phyloP scores from a whole-genome alignment of 306 rosid genomes.

The Glycine tomentella region DNA sequence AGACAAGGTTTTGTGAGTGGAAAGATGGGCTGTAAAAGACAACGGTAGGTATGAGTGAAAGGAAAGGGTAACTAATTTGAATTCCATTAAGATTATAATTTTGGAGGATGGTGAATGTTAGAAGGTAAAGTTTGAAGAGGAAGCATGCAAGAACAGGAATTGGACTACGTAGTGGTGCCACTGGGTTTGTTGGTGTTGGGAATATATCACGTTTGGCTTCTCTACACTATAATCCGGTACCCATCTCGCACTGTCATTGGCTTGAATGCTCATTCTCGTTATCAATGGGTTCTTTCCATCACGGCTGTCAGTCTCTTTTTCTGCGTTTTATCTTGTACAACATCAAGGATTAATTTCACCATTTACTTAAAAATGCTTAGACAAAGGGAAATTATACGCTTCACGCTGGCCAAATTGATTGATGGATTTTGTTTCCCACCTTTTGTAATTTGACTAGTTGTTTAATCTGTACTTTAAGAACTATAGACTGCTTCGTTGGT shows the following conservation, averaged over 20 bases:
- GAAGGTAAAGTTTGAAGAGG: constrained; percentile 34
- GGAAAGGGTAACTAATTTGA: neutral
- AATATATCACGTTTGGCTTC: constrained; percentile 75
- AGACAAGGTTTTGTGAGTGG: constrained; percentile 15
- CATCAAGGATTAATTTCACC: no score
- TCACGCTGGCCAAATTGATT: no score
- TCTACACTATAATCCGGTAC: constrained; percentile 53
- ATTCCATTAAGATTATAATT: neutral
- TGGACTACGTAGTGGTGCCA: constrained; percentile 81
- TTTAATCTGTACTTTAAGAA: no score
- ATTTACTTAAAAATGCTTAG: no score
- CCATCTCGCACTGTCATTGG: constrained; percentile 85
- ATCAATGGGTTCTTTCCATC: constrained; percentile 78
- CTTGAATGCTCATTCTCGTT: constrained; percentile 78
- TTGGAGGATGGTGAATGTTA: neutral
- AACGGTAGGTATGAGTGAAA: neutral
- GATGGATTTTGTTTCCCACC: no score
- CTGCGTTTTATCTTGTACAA: no score
- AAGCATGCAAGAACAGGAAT: constrained; percentile 57
- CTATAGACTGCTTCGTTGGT: no score
- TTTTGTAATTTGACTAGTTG: no score
- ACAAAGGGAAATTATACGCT: no score
- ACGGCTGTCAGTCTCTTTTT: constrained; percentile 64
- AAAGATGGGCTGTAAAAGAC: neutral
- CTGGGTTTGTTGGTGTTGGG: constrained; percentile 66